Base-by-base conservation (phyloP, 1,139 yeast genomes). In the Geotrichum fermentans region DNA sequence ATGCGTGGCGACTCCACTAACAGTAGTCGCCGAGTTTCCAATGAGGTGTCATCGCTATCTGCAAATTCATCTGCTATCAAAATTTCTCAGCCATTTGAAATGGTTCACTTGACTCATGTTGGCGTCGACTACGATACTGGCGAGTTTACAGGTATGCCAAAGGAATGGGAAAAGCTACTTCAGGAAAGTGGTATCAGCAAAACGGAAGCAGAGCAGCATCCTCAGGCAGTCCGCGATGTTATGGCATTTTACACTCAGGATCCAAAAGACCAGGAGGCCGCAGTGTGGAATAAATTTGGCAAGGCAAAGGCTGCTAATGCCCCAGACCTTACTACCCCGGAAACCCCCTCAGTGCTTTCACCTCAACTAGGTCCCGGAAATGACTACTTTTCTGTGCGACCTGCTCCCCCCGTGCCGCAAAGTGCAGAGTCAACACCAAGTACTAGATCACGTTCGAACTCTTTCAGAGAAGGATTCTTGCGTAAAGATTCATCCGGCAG, bases 141-240 rank as follows among this genome's bases (percentile, higher is more conserved):
- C 8, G 82, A 86, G 51, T 90, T 84, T 61, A 85, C 92, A 1
- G 97, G 96, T 1, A 73, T 90, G 49, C 98, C 97, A 1, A 80
- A 79, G 43, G 96, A 87, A 64, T 92, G 98, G 98, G 92, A 87
- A 59, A 75, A 79, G 53, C 72, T 89, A 43, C 73, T 92, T 54
- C 78, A 83, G 17, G 94, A 90, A 16, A 83, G 89, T 63, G 97
- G 97, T 39, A 87, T 92, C 46, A 78, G 95, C 4, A 79, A 78
- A 58, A 78, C 77, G 40, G 97, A 92, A 59, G 96, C 89, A 62
- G 82, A 84, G 59, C 85, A 83, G 58, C 89, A 92, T 63, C 96
- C 97, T 2, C 94, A 88, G 66, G 97, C 96, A 0, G 95, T 89
- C 7, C 82, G 86, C 77, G 96, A 89, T 62, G 89, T 90, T 56